These are phyloP conservation scores for Apiotrichum brassicae DNA, from an alignment of 1,284 basidiomycete species.

Conservation along the genomic window DNA sequence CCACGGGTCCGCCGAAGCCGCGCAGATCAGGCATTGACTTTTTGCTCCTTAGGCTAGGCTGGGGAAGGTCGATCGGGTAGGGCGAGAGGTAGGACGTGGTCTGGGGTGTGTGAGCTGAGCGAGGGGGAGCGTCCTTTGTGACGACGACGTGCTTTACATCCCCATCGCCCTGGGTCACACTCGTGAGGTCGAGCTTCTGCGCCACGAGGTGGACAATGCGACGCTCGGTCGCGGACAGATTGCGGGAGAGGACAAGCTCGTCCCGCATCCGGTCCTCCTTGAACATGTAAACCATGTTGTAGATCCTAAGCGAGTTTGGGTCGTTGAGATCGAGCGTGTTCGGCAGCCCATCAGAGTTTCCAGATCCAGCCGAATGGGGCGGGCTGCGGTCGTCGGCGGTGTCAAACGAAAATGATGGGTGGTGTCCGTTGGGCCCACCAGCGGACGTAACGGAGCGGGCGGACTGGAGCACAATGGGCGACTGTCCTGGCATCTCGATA, in stretches of 20 bases:
- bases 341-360: conserved; percentile 44
- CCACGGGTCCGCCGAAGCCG: conserved; percentile 57
- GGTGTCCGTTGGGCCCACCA: conserved; percentile 45
- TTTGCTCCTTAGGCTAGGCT: conserved; percentile 68
- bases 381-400: conserved; percentile 44
- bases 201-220: conserved; percentile 93
- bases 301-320: conserved; percentile 89
- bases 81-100: conserved; percentile 52
- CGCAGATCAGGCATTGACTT: conserved; percentile 77
- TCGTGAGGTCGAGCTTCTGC: conserved; percentile 89
- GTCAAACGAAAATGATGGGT: conserved; percentile 49
- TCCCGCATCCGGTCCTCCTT: conserved; percentile 97
- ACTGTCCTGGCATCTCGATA: conserved; percentile 3
- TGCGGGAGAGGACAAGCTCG: conserved; percentile 88
- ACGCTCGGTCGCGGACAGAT: conserved; percentile 75
- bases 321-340: conserved; percentile 92
- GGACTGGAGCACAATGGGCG: background rate
- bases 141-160: conserved; percentile 91
- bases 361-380: conserved; percentile 54
- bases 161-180: conserved; percentile 87
- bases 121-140: conserved; percentile 49
- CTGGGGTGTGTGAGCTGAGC: conserved; percentile 54
- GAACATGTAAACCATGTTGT: conserved; percentile 92
- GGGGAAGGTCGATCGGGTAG: conserved; percentile 52
- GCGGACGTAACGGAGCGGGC: background rate